Percentiles rank a stretch among this genome's conserved stretches.
Conservation (phyloP, 1,139 yeast genomes). For the Pichia inconspicua region DNA sequence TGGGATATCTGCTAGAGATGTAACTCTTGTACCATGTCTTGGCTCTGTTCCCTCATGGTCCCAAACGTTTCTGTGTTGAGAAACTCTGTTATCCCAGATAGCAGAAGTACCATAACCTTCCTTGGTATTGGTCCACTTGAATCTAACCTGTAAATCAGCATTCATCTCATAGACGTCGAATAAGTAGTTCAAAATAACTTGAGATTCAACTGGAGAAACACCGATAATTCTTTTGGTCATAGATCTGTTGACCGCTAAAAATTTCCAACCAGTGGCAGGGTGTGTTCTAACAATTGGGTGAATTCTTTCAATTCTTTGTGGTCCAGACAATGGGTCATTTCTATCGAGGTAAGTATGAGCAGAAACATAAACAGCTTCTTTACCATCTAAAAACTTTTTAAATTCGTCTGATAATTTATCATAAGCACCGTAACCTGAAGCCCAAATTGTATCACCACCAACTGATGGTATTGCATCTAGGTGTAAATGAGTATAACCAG, state of each 20-base stretch:
- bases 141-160: conserved; percentile 46
- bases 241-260: conserved; percentile 38
- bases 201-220: conserved; percentile 35
- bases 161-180: conserved; percentile 37
- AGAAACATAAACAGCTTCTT: conserved; percentile 39
- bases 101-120: conserved; percentile 48
- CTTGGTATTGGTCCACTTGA: conserved; percentile 42
- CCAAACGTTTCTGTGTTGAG: conserved; percentile 39
- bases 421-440: conserved; percentile 41
- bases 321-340: conserved; percentile 37
- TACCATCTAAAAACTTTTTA: conserved; percentile 42
- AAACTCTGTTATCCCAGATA: conserved; percentile 50
- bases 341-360: conserved; percentile 38
- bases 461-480: conserved; percentile 38
- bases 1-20: conserved; percentile 50
- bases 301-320: conserved; percentile 36
- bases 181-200: conserved; percentile 34
- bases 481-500: conserved; percentile 42
- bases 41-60: conserved; percentile 45
- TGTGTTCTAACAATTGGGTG: conserved; percentile 45
- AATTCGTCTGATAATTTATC: conserved; percentile 44
- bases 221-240: conserved; percentile 40
- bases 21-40: conserved; percentile 54
- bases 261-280: conserved; percentile 49
- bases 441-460: conserved; percentile 47